Base-by-base conservation (phyloP, 352 stramenopile species). In the Pythium rhizo-oryzae region DNA sequence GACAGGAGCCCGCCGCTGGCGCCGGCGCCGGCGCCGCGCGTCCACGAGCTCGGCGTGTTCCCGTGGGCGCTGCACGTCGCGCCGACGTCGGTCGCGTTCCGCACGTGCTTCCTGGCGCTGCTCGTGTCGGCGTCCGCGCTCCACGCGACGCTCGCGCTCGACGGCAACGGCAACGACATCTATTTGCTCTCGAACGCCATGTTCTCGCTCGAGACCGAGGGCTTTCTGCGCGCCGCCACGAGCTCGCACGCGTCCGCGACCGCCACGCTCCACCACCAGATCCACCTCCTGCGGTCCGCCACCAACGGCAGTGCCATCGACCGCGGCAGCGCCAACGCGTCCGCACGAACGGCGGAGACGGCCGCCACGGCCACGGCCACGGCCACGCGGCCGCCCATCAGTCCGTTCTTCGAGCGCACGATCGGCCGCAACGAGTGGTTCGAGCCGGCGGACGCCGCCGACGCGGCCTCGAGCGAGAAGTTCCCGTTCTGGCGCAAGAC, bases 91-190 rank as follows among this genome's bases (percentile, higher is more conserved):
- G 8, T 51, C 0, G 47, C 50, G 11, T 4, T 67, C 13, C 60
- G 60, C 35, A 67, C 60, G 39, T 4, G 54, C 21, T 51, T 35
- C 33, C 8, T 67, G 11, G 51, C 43, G 15, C 33, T 67, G 9
- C 19, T 6, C 49, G 58, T 1, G 5, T 54, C 18, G 39, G 6
- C 37, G 13, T 8, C 21, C 5, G 2, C 37, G n/a, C 5, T 67
- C n/a, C 60, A 60, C 25, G 24, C 51, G 50, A 61, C 61, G 2
- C 25, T 61, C 23, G 37, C 61, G 7, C 39, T 61, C 8, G 51
- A 56, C 41, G 61, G 61, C 61, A 46, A 68, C 30, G 61, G 51
- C 51, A 56, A 25, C 41, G 61, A 68, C 61, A 68, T 68, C 39
- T 56, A 68, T 41, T 21, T 62, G 0, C 25, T 61, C n/a, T 68